Evolutionary conservation across 345 rosid species (phyloP).

Genomic region (Pelargonium nanum): DNA sequence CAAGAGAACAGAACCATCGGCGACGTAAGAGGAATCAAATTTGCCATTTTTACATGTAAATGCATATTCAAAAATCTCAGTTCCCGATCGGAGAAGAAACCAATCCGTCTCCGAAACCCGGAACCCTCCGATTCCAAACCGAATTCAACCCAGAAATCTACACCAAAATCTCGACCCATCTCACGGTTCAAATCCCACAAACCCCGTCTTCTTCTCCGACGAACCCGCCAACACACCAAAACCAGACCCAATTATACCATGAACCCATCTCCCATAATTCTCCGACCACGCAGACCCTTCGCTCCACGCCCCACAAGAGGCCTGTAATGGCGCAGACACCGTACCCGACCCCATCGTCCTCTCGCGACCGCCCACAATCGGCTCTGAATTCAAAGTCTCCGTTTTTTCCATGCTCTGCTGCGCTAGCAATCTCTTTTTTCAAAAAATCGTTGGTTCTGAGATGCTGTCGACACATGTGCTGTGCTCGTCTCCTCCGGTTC

Average conservation of each 20-base stretch:
- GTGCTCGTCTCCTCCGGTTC: conserved; percentile 46
- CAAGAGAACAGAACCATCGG: background rate
- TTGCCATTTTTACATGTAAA: conserved; percentile 11
- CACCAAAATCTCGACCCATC: background rate
- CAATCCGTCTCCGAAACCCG: too few species aligned
- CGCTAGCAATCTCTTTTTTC: background rate
- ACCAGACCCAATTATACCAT: background rate
- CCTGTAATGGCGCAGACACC: background rate
- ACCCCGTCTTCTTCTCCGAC: background rate
- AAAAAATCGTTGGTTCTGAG: conserved; percentile 13
- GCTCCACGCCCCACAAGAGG: background rate
- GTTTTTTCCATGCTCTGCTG: too few species aligned
- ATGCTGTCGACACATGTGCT: conserved; percentile 32
- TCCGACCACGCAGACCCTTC: background rate
- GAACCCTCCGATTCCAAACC: background rate
- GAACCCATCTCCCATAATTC: background rate
- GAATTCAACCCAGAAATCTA: too few species aligned
- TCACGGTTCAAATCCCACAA: background rate
- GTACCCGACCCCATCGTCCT: too few species aligned
- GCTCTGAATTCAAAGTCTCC: background rate
- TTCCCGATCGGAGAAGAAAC: conserved; percentile 14
- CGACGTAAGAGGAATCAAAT: background rate
- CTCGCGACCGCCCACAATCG: background rate
- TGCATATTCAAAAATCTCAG: conserved; percentile 21
- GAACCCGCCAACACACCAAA: background rate